Base-by-base conservation (phyloP, 2,329 filamentous ascomycete genomes). In the Paraconiothyrium sp. region DNA sequence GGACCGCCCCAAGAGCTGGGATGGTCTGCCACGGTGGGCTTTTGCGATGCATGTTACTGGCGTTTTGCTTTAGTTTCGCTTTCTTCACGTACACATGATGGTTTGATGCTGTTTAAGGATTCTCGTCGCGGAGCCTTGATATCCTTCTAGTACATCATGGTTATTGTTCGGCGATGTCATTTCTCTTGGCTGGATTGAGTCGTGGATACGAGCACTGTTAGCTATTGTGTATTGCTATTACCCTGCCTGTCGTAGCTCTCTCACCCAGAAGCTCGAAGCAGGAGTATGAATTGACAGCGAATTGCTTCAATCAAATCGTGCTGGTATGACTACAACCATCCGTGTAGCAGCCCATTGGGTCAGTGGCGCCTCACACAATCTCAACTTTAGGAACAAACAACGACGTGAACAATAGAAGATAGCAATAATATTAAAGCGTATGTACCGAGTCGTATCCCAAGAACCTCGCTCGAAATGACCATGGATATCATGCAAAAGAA, bases 401-500 rank as follows among this genome's bases (percentile, higher is more conserved):
- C 39, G n/a, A 16, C 16, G 7, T 16, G 3, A n/a, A 41, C n/a
- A 20, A 57, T 27, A 10, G 35, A 41, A 7, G 30, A 46, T 52
- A 46, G 44, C 10, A 50, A 35, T 57, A 54, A 4, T 57, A 61
- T 60, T 63, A 63, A 7, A 47, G 44, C 16, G 20, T 55, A 55
- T 60, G 48, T 55, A 59, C 16, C 54, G 46, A 27, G 46, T 37
- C 37, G 14, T 34, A 27, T 32, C 8, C 48, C 57, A 46, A 59
- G 46, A 16, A 32, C 43, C 50, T 48, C 59, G 48, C 51, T 43
- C 30, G 27, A 60, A 62, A 52, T 50, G 16, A 46, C 39, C 59
- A 43, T 66, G 65, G 67, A 69, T 69, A 69, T 69, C 67, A 67
- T 66, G 54, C 63, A 61, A 61, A 61, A 60, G 51, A 58, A 57